Evolutionary conservation across 2,329 filamentous ascomycete genomes (phyloP), one percentile per base, ranked within the genome.

Genomic region (Akanthomyces uredinophilus): DNA sequence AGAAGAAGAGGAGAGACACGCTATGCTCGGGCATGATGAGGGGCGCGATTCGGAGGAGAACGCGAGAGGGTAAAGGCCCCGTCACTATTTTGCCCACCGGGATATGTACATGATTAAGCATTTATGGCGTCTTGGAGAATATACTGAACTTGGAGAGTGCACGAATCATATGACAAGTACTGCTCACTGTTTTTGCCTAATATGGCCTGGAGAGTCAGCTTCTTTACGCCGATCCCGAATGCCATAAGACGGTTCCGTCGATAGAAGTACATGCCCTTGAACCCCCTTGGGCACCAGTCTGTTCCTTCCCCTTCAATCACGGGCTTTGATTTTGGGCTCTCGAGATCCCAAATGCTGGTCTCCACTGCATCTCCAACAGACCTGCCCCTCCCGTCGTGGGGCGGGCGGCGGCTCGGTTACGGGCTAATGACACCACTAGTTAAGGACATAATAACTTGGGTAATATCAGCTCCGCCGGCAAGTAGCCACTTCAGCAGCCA

Each of bases 281-380:
- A 74, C 57, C 68, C 63, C 3, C 52, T 35, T 2, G 70, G 72
- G 46, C 65, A 76, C 63, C 72, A 76, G 1, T 73, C 74, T 1
- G 70, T 69, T 58, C 72, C 75, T 63, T 77, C 74, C 74, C 73
- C 76, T 47, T 76, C 74, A 20, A 77, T 66, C 39, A 75, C 71
- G 8, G 72, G 71, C 4, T 62, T 64, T 14, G 76, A 69, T 46
- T 72, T 70, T 20, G 74, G 55, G 3, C 70, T 71, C 1, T 65
- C 60, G 5, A 61, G 64, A n/a, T 69, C 58, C 8, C 65, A 62
- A 35, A 65, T 62, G 14, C 37, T 16, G 37, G 32, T 2, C 11
- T 39, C 37, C 37, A 39, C 37, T 39, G 37, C 14, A 16, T 39
- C 14, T 39, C 37, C 32, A 35, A 16, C 37, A 16, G 37, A 14